Evolutionary conservation across 768 basidiomycete species (phyloP).

Genomic region (Suillus lakei): DNA sequence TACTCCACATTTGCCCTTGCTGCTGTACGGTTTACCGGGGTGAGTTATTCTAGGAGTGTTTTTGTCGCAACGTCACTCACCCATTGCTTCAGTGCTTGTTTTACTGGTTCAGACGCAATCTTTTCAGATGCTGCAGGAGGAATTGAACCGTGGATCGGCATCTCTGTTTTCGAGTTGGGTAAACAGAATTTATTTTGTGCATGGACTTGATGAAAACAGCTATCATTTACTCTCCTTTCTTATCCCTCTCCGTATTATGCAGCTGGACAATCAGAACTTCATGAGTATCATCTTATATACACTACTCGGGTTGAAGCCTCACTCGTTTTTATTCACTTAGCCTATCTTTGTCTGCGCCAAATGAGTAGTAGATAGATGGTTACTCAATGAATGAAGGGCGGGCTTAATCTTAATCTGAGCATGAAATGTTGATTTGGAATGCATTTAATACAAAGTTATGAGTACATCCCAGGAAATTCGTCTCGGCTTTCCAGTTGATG

Average conservation of each 20-base stretch:
- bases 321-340: slow-evolving; percentile 19
- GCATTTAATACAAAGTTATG: slow-evolving; percentile 34
- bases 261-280: slow-evolving; percentile 25
- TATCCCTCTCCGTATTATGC: slow-evolving; percentile 16
- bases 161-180: slow-evolving; percentile 18
- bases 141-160: slow-evolving; percentile 47
- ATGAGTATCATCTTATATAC: slow-evolving; percentile 25
- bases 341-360: slow-evolving; percentile 24
- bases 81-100: slow-evolving; percentile 64
- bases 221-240: slow-evolving; percentile 39
- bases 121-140: slow-evolving; percentile 81
- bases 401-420: slow-evolving; percentile 16
- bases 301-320: slow-evolving; percentile 23
- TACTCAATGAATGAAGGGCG: slow-evolving; percentile 23
- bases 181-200: slow-evolving; percentile 7
- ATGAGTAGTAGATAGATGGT: slow-evolving; percentile 28
- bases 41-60: slow-evolving; percentile 42
- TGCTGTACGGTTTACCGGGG: slow-evolving; percentile 74
- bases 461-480: slow-evolving; percentile 63
- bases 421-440: no score
- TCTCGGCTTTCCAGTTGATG: slow-evolving; percentile 27
- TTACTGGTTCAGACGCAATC: slow-evolving; percentile 83
- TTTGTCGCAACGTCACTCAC: not conserved
- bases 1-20: slow-evolving; percentile 81
- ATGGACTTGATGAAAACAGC: slow-evolving; percentile 28